A percentile compares a stretch with the other conserved stretches of the same genome.
Evolutionary conservation across 306 rosid species (phyloP).

Genomic region (Prinsepia uniflora): DNA sequence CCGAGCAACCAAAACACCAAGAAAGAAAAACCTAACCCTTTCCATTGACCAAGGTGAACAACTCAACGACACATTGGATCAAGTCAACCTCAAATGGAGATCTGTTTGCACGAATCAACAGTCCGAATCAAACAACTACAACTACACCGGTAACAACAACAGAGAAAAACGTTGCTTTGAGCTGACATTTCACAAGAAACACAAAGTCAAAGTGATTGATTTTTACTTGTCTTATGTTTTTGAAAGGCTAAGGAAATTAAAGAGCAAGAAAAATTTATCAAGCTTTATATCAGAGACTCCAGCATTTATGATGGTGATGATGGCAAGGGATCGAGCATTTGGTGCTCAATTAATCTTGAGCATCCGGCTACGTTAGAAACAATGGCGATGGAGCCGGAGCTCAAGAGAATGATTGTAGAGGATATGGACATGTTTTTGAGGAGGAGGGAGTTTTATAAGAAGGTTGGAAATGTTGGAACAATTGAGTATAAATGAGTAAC

Average conservation of each 20-base stretch:
- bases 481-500: too few relatives aligned
- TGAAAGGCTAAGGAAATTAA: slow-evolving; percentile 17
- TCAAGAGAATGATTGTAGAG: slow-evolving; percentile 23
- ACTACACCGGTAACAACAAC: background rate
- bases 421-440: slow-evolving; percentile 36
- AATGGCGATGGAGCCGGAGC: slow-evolving; percentile 35
- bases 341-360: slow-evolving; percentile 36
- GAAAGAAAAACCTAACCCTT: slow-evolving; percentile 25
- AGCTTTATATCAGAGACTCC: slow-evolving; percentile 23
- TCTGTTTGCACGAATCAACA: slow-evolving; percentile 1
- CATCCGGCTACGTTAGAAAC: slow-evolving; percentile 42
- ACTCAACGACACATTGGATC: slow-evolving; percentile 15
- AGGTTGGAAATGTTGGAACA: slow-evolving; percentile 43
- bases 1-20: slow-evolving; percentile 24
- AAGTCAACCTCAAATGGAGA: slow-evolving; percentile 20
- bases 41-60: slow-evolving; percentile 27
- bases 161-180: slow-evolving; percentile 23
- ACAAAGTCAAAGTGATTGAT: slow-evolving; percentile 22
- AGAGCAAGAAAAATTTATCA: slow-evolving; percentile 19
- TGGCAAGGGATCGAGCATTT: slow-evolving; percentile 8
- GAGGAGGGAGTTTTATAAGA: slow-evolving; percentile 31
- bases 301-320: background rate
- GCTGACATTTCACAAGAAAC: slow-evolving; percentile 30
- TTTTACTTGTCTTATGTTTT: slow-evolving; percentile 32
- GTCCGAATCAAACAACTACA: background rate